Evolutionary conservation across 1,284 basidiomycete species (phyloP).

Genomic region (Leccinum pseudoinsigne): DNA sequence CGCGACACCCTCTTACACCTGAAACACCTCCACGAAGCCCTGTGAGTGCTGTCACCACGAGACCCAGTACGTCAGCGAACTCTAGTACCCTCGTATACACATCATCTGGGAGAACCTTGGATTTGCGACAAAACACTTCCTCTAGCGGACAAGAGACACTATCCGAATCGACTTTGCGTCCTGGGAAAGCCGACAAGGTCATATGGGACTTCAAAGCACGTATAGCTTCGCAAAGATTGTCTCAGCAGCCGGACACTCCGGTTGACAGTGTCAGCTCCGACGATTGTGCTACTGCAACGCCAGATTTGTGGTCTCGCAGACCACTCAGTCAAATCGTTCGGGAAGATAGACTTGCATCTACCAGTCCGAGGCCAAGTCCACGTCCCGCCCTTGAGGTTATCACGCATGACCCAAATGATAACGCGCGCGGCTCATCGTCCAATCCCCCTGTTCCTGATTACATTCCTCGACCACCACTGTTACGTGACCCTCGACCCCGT

Average conservation of each 20-base stretch:
- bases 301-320: slow-evolving; percentile 33
- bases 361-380: slow-evolving; percentile 23
- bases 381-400: slow-evolving; percentile 35
- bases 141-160: slow-evolving; percentile 34
- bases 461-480: slow-evolving; percentile 21
- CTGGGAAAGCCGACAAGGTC: slow-evolving; percentile 32
- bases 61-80: slow-evolving; percentile 32
- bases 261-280: slow-evolving; percentile 29
- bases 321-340: slow-evolving; percentile 31
- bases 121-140: slow-evolving; percentile 30
- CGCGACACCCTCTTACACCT: slow-evolving; percentile 17
- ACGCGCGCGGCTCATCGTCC: slow-evolving; percentile 20
- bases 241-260: slow-evolving; percentile 20
- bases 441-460: slow-evolving; percentile 20
- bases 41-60: slow-evolving; percentile 48
- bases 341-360: slow-evolving; percentile 20
- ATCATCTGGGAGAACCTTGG: slow-evolving; percentile 25
- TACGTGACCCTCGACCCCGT: slow-evolving; percentile 22
- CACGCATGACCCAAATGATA: slow-evolving; percentile 24
- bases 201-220: slow-evolving; percentile 31
- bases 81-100: slow-evolving; percentile 25
- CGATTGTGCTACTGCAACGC: slow-evolving; percentile 32
- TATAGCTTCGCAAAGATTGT: slow-evolving; percentile 18
- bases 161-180: slow-evolving; percentile 33
- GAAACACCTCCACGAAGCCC: slow-evolving; percentile 59